Base-by-base conservation (phyloP, 805 yeast species). In the Sporopachydermia quercuum region DNA sequence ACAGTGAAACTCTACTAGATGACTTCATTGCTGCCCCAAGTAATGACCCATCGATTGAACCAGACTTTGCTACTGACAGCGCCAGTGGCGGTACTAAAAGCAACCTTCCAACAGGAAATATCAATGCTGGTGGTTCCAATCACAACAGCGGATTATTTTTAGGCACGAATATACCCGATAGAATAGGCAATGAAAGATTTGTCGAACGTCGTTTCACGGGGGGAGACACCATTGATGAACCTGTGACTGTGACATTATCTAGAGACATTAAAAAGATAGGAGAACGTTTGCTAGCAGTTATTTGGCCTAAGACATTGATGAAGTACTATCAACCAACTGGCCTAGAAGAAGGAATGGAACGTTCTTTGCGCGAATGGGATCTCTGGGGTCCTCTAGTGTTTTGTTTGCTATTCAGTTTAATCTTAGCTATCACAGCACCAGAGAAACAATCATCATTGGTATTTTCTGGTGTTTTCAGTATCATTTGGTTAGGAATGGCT, bases 381-480 rank as follows among this genome's bases (percentile, higher is more conserved):
- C 52, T 74, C 38, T 72, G 84, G 85, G 86, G 86, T 2, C 86
- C 86, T 4, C 58, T 78, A 41, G 60, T 78, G 19, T 78, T 78
- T 50, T 69, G 78, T 8, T 59, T 78, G 41, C 51, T 63, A 19
- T 71, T 73, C 41, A 61, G 81, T 3, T 70, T 76, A 17, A 58
- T 69, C 16, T 55, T 77, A 46, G 71, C 62, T 35, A 39, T 57
- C 42, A 44, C 56, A 16, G 64, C 74, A 3, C 59, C 70, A 4
- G 54, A 60, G 3, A 45, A 52, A 15, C 60, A 61, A 40, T 62
- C 68, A 42, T 69, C 79, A 4, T 62, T 66, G 40, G 78, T 76
- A 19, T 78, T 78, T 49, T 71, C 81, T 1, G 74, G 80, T 13
- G 70, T 77, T 15, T 78, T 78, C 51, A 62, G 76, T 3, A 60